A percentile compares a stretch with the other conserved stretches of the same genome.
Evolutionary conservation across 2,329 filamentous ascomycete species (phyloP).

Genomic region (Claviceps humidiphila): DNA sequence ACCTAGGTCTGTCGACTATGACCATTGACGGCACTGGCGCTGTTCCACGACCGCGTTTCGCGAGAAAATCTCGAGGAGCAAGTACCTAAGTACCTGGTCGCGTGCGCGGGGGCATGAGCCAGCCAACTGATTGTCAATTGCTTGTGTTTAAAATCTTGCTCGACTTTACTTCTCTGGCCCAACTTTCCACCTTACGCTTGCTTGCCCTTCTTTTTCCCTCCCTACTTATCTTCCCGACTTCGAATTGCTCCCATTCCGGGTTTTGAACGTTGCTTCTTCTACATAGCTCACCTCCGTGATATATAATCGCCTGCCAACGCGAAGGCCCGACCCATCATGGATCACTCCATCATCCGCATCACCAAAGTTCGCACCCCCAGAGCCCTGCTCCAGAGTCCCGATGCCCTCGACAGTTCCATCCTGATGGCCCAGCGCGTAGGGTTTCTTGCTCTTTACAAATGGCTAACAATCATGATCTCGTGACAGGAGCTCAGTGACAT

Average conservation of each 20-base stretch:
- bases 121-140: neutral
- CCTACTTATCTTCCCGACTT: neutral
- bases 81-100: neutral
- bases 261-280: neutral
- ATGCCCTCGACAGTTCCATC: conserved; percentile 7
- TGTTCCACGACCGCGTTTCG: too few species aligned
- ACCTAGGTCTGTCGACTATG: too few species aligned
- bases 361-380: conserved; percentile 49
- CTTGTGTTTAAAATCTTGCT: neutral
- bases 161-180: neutral
- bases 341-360: conserved; percentile 80
- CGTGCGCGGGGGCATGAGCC: neutral
- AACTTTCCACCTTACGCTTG: neutral
- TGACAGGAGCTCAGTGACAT: conserved; percentile 70
- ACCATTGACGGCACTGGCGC: too few species aligned
- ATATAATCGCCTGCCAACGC: neutral
- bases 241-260: neutral
- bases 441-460: neutral
- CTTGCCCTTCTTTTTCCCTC: neutral
- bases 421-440: conserved; percentile 6
- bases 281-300: neutral
- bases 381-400: conserved; percentile 1
- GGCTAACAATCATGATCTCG: conserved; percentile 6
- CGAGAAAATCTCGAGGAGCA: neutral
- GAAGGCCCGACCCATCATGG: conserved; percentile 24